These are phyloP conservation scores for Fagopyrum esculentum DNA, from an alignment of 148 eudicot genomes.

Conservation along the genomic window DNA sequence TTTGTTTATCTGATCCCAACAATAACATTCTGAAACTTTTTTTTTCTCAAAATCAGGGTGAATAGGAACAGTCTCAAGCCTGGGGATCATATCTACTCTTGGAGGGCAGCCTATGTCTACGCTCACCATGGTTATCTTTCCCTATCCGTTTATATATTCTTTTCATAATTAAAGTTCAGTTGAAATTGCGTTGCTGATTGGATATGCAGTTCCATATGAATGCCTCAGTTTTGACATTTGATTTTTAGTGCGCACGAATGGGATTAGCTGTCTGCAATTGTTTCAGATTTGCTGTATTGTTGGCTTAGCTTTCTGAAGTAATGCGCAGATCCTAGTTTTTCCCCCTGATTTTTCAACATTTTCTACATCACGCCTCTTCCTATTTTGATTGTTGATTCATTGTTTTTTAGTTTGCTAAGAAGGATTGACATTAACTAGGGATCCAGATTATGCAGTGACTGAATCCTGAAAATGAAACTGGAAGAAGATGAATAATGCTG, in stretches of 20 bases:
- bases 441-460: not conserved
- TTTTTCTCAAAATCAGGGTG: constrained; percentile 25
- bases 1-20: not conserved
- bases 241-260: not conserved
- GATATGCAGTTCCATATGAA: not conserved
- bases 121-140: constrained; percentile 64
- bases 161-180: not conserved
- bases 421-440: not conserved
- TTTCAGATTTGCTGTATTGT: not conserved
- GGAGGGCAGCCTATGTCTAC: constrained; percentile 72
- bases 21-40: not conserved
- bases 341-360: too few species aligned
- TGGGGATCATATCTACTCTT: constrained; percentile 83
- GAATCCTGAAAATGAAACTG: not conserved
- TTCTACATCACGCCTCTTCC: not conserved
- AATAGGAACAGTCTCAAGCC: constrained; percentile 46
- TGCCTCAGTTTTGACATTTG: not conserved
- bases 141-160: not conserved
- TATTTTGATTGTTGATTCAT: not conserved
- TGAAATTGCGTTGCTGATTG: not conserved
- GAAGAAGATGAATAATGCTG: not conserved
- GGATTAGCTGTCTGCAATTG: not conserved
- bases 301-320: too few species aligned
- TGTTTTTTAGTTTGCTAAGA: not conserved
- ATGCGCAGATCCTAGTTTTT: too few species aligned